Percentiles rank a stretch among this genome's conserved stretches.
Evolutionary conservation across 768 basidiomycete genomes (phyloP).

Genomic region (Coprinellus aureogranulatus): DNA sequence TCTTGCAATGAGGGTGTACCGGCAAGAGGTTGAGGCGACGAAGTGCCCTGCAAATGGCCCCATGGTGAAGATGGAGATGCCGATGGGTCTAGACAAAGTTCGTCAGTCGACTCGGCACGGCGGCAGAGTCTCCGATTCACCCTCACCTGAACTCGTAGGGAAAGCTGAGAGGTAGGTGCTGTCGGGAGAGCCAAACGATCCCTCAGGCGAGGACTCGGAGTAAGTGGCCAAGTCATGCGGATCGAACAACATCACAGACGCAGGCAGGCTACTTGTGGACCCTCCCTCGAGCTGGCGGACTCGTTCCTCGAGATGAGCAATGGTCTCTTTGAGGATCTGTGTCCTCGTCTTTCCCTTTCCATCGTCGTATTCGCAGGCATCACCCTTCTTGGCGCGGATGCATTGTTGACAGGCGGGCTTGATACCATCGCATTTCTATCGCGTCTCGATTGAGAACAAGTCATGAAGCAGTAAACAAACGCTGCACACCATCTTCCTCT

Average conservation of each 20-base stretch:
- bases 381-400: constrained; percentile 70
- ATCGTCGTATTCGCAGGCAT: constrained; percentile 78
- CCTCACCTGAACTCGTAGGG: constrained; percentile 49
- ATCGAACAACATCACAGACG: constrained; percentile 69
- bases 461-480: not conserved
- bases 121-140: constrained; percentile 10
- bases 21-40: not conserved
- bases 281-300: constrained; percentile 68
- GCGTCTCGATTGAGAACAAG: constrained; percentile 15
- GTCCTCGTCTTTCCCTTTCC: constrained; percentile 83
- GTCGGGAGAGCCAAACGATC: constrained; percentile 51
- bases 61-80: constrained; percentile 54
- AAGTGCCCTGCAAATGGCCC: constrained; percentile 36
- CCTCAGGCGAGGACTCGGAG: constrained; percentile 54
- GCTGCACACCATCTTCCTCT: constrained; percentile 62
- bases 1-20: constrained; percentile 39
- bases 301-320: constrained; percentile 66
- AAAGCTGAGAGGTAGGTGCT: constrained; percentile 52
- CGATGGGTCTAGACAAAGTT: constrained; percentile 34
- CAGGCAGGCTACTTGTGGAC: constrained; percentile 60
- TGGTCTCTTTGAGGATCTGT: constrained; percentile 74
- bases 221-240: constrained; percentile 50
- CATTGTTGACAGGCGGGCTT: constrained; percentile 83
- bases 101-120: not conserved
- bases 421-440: constrained; percentile 70